Conservation (phyloP, 495 filamentous ascomycete species). For the Aspergillus cavernicola region DNA sequence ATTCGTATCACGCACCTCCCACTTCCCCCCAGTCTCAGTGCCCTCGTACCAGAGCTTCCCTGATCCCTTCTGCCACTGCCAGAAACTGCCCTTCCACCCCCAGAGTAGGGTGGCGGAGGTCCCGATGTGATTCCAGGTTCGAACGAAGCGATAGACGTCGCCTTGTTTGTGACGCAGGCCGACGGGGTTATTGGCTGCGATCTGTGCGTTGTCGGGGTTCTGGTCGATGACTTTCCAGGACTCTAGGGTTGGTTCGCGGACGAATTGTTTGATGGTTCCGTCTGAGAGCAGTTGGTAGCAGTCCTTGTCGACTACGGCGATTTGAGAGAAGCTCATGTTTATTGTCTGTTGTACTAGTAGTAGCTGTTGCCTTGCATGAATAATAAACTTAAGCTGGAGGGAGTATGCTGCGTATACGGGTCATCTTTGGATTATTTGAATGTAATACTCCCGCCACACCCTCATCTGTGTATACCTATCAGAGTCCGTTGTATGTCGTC, state of each 20-base stretch:
- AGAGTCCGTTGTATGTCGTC: no score
- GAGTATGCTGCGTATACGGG: no score
- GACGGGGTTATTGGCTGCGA: neutral
- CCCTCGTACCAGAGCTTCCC: slow-evolving; percentile 4
- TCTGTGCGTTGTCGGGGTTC: slow-evolving; percentile 2
- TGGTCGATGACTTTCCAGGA: neutral
- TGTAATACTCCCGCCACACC: no score
- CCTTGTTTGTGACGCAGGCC: neutral
- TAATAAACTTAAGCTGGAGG: no score
- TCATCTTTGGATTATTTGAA: no score
- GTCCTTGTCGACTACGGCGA: neutral
- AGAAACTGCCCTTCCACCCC: neutral
- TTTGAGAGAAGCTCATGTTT: slow-evolving; percentile 1
- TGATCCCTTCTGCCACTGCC: neutral
- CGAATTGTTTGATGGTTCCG: neutral
- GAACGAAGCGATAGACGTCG: neutral
- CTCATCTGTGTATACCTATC: no score
- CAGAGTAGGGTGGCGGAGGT: neutral
- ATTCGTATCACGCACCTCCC: slow-evolving; percentile 5
- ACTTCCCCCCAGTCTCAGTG: neutral
- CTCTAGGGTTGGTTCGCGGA: neutral
- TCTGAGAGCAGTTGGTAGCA: slow-evolving; percentile 6
- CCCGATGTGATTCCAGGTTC: neutral
- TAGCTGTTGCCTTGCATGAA: no score
- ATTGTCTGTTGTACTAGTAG: no score